These are phyloP conservation scores for Solanum virginianum DNA, from an alignment of 257 asterid species.

Conservation along the genomic window DNA sequence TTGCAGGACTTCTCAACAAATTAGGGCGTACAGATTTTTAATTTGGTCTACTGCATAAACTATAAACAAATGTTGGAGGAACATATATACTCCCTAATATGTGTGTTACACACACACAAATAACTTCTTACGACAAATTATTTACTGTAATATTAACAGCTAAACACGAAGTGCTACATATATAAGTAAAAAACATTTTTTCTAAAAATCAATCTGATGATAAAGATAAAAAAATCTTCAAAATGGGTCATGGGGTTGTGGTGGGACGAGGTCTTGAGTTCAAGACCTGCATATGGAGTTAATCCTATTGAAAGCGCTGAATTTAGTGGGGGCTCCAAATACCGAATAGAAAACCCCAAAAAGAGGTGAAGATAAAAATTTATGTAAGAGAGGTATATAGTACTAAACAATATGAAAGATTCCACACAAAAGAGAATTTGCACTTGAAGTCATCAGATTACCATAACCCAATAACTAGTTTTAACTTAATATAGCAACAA, in stretches of 20 bases:
- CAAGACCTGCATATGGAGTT: too few relatives aligned
- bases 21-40: neutral
- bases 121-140: too few relatives aligned
- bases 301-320: too few relatives aligned
- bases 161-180: too few relatives aligned
- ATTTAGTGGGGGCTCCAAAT: too few relatives aligned
- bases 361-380: too few relatives aligned
- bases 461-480: neutral
- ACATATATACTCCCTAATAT: neutral
- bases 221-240: neutral
- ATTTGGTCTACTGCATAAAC: neutral
- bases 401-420: neutral
- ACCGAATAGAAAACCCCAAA: too few relatives aligned
- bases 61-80: too few relatives aligned
- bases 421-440: neutral
- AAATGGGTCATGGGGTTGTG: too few relatives aligned
- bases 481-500: neutral
- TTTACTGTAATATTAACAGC: too few relatives aligned
- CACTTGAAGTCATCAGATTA: neutral
- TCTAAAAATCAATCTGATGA: neutral
- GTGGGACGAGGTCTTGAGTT: too few relatives aligned
- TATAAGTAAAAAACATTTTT: neutral
- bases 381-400: neutral
- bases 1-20: neutral
- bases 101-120: too few relatives aligned